Percentiles rank a stretch among this genome's conserved stretches.
These are phyloP conservation scores for Boehmeria nivea DNA, from an alignment of 306 rosid species.

Conservation along the genomic window DNA sequence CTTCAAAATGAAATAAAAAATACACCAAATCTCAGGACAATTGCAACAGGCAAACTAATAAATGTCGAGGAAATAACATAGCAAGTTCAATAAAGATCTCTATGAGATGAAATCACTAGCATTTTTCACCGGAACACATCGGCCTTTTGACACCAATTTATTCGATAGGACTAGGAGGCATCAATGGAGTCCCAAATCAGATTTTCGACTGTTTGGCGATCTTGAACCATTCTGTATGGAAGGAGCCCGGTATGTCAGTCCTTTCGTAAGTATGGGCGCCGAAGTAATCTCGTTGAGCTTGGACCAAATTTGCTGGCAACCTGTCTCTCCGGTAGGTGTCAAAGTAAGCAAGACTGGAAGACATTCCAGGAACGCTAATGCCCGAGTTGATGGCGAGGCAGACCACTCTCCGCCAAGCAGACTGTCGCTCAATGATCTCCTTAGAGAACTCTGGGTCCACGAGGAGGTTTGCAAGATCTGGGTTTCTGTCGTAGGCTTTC, in stretches of 20 bases:
- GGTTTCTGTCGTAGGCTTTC: conserved; percentile 71
- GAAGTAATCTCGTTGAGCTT: conserved; percentile 38
- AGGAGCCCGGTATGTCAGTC: conserved; percentile 28
- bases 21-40: too few species aligned
- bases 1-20: too few species aligned
- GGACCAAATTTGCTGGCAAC: conserved; percentile 53
- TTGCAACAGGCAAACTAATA: too few species aligned
- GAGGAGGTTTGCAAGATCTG: conserved; percentile 64
- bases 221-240: conserved; percentile 42
- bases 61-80: too few species aligned
- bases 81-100: neutral
- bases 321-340: conserved; percentile 67
- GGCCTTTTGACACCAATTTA: conserved; percentile 1
- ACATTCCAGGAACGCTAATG: conserved; percentile 78
- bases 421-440: conserved; percentile 73
- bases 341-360: conserved; percentile 76
- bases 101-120: neutral
- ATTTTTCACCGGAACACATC: neutral
- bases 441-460: conserved; percentile 70
- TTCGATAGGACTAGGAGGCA: conserved; percentile 1
- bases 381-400: conserved; percentile 44
- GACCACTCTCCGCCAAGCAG: conserved; percentile 77
- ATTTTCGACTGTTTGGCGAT: conserved; percentile 28
- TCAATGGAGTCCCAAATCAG: conserved; percentile 10
- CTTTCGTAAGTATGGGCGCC: conserved; percentile 40